Evolutionary conservation across 2,329 filamentous ascomycete species (phyloP), one percentile per base, ranked within the genome.

Genomic region (Zymoseptoria pseudotritici): DNA sequence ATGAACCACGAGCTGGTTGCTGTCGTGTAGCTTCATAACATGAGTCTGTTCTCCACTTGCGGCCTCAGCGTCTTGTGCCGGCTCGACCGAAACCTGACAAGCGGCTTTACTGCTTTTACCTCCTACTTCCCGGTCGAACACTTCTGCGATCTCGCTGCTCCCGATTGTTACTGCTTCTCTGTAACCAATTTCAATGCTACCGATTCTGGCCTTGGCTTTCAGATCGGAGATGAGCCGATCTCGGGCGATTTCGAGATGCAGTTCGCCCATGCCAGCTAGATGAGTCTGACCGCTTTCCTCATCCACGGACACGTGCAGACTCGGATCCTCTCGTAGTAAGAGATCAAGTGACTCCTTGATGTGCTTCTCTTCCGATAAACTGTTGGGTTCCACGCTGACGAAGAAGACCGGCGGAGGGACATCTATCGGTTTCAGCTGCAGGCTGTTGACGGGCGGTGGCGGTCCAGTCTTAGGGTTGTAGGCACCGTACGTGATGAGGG

Each of bases 331-430:
- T 66, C 94, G 82, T 0, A 96, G 83, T 4, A 96, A 82, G 54
- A 94, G 84, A 4, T 85, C 83, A 5, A 99, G 78, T 0, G 88
- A 87, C 5, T 88, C 84, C 58, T 90, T 84, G 5, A 99, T 83
- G 60, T 87, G 83, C 67, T 91, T 92, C 67, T 91, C 89, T 65
- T 92, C 91, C 31, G 87, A 83, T 31, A 90, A 78, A 67, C 90
- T 87, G 66, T 91, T 77, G 19, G 86, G 90, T 65, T 97, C 93
- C 26, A 97, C 86, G 61, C 92, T 90, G n/a, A 95, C 87, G 73
- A 97, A 99, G 70, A 97, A 96, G 0, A 99, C 94, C 0, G 94
- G 91, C 0, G 94, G 91, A 0, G 94, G 93, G 0, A 97, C 90
- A 61, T 89, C 84, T 26, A 96, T 94, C 0, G 94, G 91, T 17